Conservation (phyloP, 805 yeast species). For the Sugiyamaella chiloensis region DNA sequence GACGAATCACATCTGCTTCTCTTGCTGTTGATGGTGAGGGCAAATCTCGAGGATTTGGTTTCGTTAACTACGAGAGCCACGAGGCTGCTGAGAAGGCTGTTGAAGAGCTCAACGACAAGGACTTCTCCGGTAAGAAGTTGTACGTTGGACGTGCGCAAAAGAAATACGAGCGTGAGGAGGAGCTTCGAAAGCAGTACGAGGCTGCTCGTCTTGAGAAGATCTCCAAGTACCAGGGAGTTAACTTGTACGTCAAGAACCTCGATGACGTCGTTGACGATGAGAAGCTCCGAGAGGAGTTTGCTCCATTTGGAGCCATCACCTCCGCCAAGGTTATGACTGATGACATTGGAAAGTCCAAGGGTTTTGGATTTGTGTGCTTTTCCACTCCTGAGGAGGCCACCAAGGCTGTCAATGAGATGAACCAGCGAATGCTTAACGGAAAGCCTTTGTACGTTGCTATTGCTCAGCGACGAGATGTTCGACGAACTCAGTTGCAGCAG, state of each 20-base stretch:
- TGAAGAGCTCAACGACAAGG: conserved; percentile 84
- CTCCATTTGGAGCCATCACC: conserved; percentile 90
- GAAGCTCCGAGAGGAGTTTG: conserved; percentile 84
- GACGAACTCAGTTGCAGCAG: conserved; percentile 95
- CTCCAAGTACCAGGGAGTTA: conserved; percentile 95
- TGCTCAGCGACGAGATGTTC: conserved; percentile 97
- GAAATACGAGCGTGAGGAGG: conserved; percentile 96
- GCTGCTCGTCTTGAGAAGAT: conserved; percentile 85
- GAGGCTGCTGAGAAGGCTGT: conserved; percentile 88
- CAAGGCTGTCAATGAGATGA: conserved; percentile 97
- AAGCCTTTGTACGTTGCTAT: conserved; percentile 98
- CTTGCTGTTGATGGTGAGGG: conserved; percentile 80
- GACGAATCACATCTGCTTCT: conserved; percentile 78
- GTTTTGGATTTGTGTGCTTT: conserved; percentile 98
- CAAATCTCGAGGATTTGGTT: conserved; percentile 93
- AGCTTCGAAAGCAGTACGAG: conserved; percentile 92
- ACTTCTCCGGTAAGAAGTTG: conserved; percentile 66
- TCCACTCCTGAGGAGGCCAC: conserved; percentile 98
- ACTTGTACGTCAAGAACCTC: conserved; percentile 93
- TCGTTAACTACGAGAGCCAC: conserved; percentile 86
- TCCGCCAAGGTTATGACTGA: conserved; percentile 96
- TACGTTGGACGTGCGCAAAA: conserved; percentile 99
- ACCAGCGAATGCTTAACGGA: conserved; percentile 90
- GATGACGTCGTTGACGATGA: conserved; percentile 92
- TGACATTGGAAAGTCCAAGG: conserved; percentile 92